phyloP scores from a whole-genome alignment of 2,329 filamentous ascomycete genomes.

The Samsoniella hepiali region DNA sequence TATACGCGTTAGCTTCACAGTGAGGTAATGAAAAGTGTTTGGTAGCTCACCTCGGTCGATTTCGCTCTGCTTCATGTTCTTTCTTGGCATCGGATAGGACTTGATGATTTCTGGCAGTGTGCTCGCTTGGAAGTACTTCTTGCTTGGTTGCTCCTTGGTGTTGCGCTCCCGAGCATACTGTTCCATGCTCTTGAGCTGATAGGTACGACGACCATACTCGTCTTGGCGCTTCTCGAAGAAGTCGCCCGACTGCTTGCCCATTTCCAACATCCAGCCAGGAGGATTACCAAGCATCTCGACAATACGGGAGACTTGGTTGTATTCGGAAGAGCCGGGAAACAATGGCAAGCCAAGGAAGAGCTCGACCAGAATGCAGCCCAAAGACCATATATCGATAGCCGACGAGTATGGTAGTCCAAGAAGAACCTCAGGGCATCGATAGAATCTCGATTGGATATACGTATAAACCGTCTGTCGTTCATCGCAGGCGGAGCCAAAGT shows the following conservation, averaged over 20 bases:
- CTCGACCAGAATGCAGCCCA: slow-evolving; percentile 97
- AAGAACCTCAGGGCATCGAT: slow-evolving; percentile 92
- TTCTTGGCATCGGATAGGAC: slow-evolving; percentile 95
- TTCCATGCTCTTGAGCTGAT: slow-evolving; percentile 94
- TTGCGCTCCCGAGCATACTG: slow-evolving; percentile 94
- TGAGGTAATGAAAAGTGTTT: background rate
- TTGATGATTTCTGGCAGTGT: slow-evolving; percentile 96
- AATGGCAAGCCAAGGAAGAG: slow-evolving; percentile 90
- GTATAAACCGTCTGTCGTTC: slow-evolving; percentile 98
- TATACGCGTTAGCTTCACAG: slow-evolving; percentile 38
- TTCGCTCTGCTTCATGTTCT: slow-evolving; percentile 98
- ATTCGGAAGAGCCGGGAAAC: slow-evolving; percentile 96
- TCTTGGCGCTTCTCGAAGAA: slow-evolving; percentile 94
- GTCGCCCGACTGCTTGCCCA: slow-evolving; percentile 95
- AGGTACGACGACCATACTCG: slow-evolving; percentile 87
- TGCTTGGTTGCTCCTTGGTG: slow-evolving; percentile 97
- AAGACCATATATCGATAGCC: slow-evolving; percentile 99
- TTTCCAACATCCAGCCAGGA: slow-evolving; percentile 98
- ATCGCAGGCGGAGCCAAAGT: slow-evolving; percentile 97
- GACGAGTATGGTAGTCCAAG: slow-evolving; percentile 96
- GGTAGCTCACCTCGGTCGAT: slow-evolving; percentile 76
- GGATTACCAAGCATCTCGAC: slow-evolving; percentile 97
- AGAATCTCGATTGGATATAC: slow-evolving; percentile 98
- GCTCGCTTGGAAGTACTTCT: slow-evolving; percentile 97
- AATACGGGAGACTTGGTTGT: slow-evolving; percentile 96